Base-by-base conservation (phyloP, 208 protist species). In the Naegleria gruberi region DNA sequence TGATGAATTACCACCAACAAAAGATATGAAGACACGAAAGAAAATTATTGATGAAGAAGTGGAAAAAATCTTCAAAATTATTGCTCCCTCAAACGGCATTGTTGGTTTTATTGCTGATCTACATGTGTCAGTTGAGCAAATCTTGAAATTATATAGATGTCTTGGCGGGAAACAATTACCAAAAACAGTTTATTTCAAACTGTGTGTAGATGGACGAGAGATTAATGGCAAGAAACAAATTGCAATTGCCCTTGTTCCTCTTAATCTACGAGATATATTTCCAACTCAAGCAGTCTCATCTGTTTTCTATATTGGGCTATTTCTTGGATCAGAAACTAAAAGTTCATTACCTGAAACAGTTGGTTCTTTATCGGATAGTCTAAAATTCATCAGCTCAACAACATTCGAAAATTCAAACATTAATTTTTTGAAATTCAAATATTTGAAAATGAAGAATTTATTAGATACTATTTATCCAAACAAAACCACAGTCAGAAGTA, bases 231-330 rank as follows among this genome's bases (percentile, higher is more conserved):
- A 37, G 30, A 77, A 77, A 37, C 65, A 77, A 77, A n/a, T 77
- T 37, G 65, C 30, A 19, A n/a, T 77, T 37, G 65, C 30, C 10
- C 12, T 77, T 37, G 65, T 77, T 37, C 65, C 65, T 77, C 30
- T 77, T 37, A 77, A 77, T 77, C 34, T 77, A 77, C 26, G 30
- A 77, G 65, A 77, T 77, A n/a, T 77, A n/a, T 77, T 77, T 77
- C 65, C 65, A 37, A 37, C 65, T 37, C 65, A 77, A 77, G 30
- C 30, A 37, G 30, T 37, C 10, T 77, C 30, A 8, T 77, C 65
- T 37, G 30, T 37, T 8, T 77, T 77, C 34, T 77, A 77, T 77
- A 37, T 77, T 77, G 17, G 30, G 12, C 12, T 77, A 37, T 37
- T 77, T 77, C 30, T 37, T 37, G n/a, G 19, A n/a, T 37, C 17